Evolutionary conservation across 805 yeast genomes (phyloP).

Genomic region (Jamesozyma hellenica): DNA sequence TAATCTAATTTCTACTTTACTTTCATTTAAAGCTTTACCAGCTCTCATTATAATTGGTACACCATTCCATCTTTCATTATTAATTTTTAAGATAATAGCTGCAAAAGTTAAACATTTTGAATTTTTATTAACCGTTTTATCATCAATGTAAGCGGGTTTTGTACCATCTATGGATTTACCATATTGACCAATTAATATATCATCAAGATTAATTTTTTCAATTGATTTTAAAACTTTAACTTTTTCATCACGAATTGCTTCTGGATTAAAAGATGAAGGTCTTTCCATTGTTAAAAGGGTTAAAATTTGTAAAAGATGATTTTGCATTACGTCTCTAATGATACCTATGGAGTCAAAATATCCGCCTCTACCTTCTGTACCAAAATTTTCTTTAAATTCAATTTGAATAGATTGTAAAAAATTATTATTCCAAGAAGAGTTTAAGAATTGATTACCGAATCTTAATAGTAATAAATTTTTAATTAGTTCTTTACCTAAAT

Average conservation of each 20-base stretch:
- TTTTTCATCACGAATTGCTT: conserved; percentile 91
- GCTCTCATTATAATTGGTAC: conserved; percentile 94
- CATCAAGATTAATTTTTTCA: conserved; percentile 51
- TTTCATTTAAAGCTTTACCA: conserved; percentile 92
- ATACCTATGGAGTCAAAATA: conserved; percentile 93
- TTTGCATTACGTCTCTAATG: conserved; percentile 96
- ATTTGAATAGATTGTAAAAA: conserved; percentile 75
- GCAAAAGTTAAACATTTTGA: conserved; percentile 91
- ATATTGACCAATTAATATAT: conserved; percentile 83
- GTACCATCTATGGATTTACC: conserved; percentile 72
- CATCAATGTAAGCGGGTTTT: conserved; percentile 87
- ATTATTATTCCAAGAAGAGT: conserved; percentile 81
- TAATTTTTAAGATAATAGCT: conserved; percentile 65
- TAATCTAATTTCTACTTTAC: conserved; percentile 88
- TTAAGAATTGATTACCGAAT: conserved; percentile 81
- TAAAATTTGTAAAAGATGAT: conserved; percentile 86
- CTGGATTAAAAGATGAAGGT: conserved; percentile 85
- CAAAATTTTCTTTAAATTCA: conserved; percentile 94
- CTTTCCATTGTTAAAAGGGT: conserved; percentile 92
- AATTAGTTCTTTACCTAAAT: conserved; percentile 95
- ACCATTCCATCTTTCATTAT: conserved; percentile 96
- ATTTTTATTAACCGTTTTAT: conserved; percentile 70
- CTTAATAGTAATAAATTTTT: conserved; percentile 83
- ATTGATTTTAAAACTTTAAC: conserved; percentile 84
- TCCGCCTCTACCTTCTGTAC: conserved; percentile 98